Conservation (phyloP, 2,329 filamentous ascomycete species). For the Cordyceps fumosorosea region DNA sequence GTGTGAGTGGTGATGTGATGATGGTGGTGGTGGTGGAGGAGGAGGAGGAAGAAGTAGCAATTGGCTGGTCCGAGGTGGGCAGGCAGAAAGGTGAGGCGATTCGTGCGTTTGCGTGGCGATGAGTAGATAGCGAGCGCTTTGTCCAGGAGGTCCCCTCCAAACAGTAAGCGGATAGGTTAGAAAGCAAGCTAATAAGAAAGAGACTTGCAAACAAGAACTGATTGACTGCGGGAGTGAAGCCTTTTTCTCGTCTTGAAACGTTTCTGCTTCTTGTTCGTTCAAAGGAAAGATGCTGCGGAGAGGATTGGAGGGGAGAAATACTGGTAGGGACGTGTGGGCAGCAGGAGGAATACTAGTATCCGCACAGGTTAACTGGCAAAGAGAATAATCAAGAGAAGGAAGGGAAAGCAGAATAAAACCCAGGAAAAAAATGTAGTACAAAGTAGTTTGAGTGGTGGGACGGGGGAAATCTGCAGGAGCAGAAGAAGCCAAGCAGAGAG, state of each 20-base stretch:
- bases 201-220: neutral
- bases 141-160: neutral
- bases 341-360: neutral
- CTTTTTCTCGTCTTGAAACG: neutral
- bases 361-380: neutral
- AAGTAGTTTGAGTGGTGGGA: neutral
- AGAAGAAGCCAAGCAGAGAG: neutral
- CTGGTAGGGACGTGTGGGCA: neutral
- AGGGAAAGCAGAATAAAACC: neutral
- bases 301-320: neutral
- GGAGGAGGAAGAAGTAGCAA: neutral
- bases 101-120: neutral
- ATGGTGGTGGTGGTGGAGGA: neutral
- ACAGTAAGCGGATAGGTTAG: neutral
- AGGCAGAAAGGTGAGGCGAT: neutral
- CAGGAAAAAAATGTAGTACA: neutral
- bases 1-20: neutral
- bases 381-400: neutral
- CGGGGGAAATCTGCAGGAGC: conserved; percentile 1
- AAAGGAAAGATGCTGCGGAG: too few species aligned
- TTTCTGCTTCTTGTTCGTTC: too few species aligned
- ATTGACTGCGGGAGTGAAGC: neutral
- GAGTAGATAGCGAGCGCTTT: neutral
- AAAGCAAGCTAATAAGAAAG: neutral
- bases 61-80: neutral